These are phyloP conservation scores for Pseudopediastrum boryanum DNA, from an alignment of 139 green algal species.

Conservation along the genomic window DNA sequence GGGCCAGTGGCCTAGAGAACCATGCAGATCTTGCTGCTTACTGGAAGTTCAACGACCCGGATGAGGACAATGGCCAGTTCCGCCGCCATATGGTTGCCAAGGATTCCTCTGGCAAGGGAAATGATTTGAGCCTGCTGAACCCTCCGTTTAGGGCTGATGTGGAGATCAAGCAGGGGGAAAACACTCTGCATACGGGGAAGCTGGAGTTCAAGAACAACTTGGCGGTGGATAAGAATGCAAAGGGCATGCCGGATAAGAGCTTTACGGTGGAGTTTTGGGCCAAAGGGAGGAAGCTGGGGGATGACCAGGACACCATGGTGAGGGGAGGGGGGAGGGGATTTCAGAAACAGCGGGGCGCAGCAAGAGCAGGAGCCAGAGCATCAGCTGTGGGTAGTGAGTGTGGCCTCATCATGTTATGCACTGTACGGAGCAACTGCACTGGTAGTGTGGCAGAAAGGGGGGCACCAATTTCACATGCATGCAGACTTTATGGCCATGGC, in stretches of 20 bases:
- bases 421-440: no score
- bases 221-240: slow-evolving; percentile 62
- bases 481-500: no score
- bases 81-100: slow-evolving; percentile 47
- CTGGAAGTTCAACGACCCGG: slow-evolving; percentile 89
- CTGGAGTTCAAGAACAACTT: slow-evolving; percentile 86
- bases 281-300: slow-evolving; percentile 30
- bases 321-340: neutral
- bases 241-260: slow-evolving; percentile 64
- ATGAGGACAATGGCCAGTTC: slow-evolving; percentile 44
- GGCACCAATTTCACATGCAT: no score
- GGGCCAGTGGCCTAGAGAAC: slow-evolving; percentile 54
- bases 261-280: slow-evolving; percentile 88
- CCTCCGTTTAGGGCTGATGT: slow-evolving; percentile 44
- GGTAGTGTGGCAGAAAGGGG: no score
- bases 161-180: slow-evolving; percentile 25
- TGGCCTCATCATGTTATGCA: no score
- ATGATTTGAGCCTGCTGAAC: slow-evolving; percentile 71
- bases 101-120: slow-evolving; percentile 73
- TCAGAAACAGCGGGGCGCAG: no score
- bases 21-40: slow-evolving; percentile 77
- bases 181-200: slow-evolving; percentile 18
- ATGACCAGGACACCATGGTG: slow-evolving; percentile 19
- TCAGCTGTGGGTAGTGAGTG: no score
- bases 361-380: no score